Base-by-base conservation (phyloP, 306 rosid species). In the Castanea crenata region DNA sequence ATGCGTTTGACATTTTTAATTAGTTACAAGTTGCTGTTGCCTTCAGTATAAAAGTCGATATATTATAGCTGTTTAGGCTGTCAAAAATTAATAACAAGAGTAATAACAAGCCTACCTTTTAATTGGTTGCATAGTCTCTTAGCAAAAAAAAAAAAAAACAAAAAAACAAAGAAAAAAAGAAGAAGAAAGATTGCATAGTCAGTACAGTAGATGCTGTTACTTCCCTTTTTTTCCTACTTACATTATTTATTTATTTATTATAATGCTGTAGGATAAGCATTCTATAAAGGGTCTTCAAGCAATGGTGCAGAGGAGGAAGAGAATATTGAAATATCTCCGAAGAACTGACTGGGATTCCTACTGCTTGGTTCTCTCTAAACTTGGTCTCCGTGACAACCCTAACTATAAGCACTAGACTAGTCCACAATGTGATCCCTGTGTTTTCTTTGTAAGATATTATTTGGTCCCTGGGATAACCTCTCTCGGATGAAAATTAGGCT, bases 311-410 rank as follows among this genome's bases (percentile, higher is more conserved):
- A 82, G 44, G 83, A 88, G 97, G 86, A 94, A 91, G 84, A 91
- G 79, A 84, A 77, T 94, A 69, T 79, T 94, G 86, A 91, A 91
- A 82, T 94, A 92, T 74, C 97, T 92, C 62, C 89, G 97, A 84
- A 87, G 91, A 90, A 91, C 95, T 29, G 99, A 94, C 86, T 94
- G 95, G 97, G 95, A 92, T 38, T 94, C 99, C 13, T 92, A 91
- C 84, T 90, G 95, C 81, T 85, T 92, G n/a, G 92, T 92, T 64
- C 90, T 94, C 71, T 85, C 87, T 63, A 91, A 85, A 84, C 89
- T 94, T 44, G 95, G 95, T 75, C 90, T 94, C 38, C 92, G 97
- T 55, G 99, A 94, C 91, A 91, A 91, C 78, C 93, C 97, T 20
- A 92, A 92, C 58, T 76, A 79, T 83, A 86, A 86, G 77, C 44